Percentiles rank a stretch among this genome's conserved stretches.
These are phyloP conservation scores for Schizothecium vesticola DNA, from an alignment of 495 filamentous ascomycete genomes.

Conservation along the genomic window DNA sequence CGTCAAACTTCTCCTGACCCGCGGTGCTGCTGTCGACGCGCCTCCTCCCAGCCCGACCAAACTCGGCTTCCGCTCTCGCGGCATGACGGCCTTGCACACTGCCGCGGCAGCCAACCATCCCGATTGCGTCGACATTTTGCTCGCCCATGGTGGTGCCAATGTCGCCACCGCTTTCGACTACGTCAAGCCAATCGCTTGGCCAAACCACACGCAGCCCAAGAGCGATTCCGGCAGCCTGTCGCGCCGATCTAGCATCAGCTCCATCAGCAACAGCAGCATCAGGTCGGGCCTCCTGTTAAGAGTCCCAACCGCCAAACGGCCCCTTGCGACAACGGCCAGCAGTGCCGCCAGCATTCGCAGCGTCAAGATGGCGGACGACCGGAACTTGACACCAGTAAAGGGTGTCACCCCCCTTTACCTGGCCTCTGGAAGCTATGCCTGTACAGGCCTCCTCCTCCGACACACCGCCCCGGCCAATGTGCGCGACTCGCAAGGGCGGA, in stretches of 20 bases:
- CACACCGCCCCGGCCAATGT: slow-evolving; percentile 4
- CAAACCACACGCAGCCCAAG: neutral
- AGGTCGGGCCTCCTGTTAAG: neutral
- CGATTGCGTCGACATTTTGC: slow-evolving; percentile 9
- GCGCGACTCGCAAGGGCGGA: slow-evolving; percentile 13
- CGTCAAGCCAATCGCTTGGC: neutral
- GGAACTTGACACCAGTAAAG: neutral
- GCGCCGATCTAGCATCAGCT: neutral
- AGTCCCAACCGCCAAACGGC: neutral
- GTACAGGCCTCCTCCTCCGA: slow-evolving; percentile 6
- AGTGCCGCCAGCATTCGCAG: neutral
- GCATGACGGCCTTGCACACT: slow-evolving; percentile 21
- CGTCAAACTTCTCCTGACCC: slow-evolving; percentile 12
- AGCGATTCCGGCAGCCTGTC: neutral
- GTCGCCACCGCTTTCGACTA: slow-evolving; percentile 9
- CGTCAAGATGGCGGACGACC: neutral
- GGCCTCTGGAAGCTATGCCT: slow-evolving; percentile 6
- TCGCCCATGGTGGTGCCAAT: slow-evolving; percentile 16
- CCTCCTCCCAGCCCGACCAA: neutral
- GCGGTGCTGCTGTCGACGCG: slow-evolving; percentile 13
- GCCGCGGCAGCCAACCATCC: slow-evolving; percentile 13
- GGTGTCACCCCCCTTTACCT: slow-evolving; percentile 20
- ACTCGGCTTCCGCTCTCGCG: neutral
- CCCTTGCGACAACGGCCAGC: neutral
- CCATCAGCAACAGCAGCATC: neutral